Conservation (phyloP, 352 stramenopile genomes). For the Globisporangium apiculatum region DNA sequence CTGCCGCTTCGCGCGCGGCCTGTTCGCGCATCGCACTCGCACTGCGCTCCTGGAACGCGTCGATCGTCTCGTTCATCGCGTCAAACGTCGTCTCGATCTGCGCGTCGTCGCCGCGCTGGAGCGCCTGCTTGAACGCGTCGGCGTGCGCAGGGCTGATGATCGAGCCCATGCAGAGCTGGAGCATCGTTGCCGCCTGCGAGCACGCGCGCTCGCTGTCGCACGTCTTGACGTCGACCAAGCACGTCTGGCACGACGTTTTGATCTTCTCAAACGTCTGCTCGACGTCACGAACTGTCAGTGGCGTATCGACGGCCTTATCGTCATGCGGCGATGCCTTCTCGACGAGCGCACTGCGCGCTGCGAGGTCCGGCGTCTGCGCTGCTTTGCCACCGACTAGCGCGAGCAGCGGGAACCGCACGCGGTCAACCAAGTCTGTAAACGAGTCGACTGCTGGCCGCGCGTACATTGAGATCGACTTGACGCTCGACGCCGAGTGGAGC, state of each 20-base stretch:
- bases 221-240: conserved; percentile 69
- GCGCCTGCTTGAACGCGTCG: conserved; percentile 51
- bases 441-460: conserved; percentile 79
- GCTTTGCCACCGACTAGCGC: conserved; percentile 29
- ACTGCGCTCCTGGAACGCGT: conserved; percentile 77
- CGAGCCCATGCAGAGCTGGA: conserved; percentile 87
- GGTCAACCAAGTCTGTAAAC: conserved; percentile 58
- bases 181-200: conserved; percentile 75
- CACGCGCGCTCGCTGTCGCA: conserved; percentile 77
- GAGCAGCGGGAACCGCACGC: conserved; percentile 74
- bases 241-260: conserved; percentile 77
- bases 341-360: conserved; percentile 35
- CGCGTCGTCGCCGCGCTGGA: conserved; percentile 56
- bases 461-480: conserved; percentile 89
- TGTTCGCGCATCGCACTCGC: conserved; percentile 66
- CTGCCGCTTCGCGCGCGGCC: conserved; percentile 58
- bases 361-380: conserved; percentile 41
- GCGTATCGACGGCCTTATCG: conserved; percentile 32
- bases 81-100: conserved; percentile 72
- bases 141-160: conserved; percentile 78
- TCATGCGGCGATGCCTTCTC: conserved; percentile 27
- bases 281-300: conserved; percentile 63
- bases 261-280: conserved; percentile 79
- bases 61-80: conserved; percentile 62
- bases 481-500: conserved; percentile 74